Base-by-base conservation (phyloP, 192 early-diverging fungal genomes). In the Coemansia sp. region DNA sequence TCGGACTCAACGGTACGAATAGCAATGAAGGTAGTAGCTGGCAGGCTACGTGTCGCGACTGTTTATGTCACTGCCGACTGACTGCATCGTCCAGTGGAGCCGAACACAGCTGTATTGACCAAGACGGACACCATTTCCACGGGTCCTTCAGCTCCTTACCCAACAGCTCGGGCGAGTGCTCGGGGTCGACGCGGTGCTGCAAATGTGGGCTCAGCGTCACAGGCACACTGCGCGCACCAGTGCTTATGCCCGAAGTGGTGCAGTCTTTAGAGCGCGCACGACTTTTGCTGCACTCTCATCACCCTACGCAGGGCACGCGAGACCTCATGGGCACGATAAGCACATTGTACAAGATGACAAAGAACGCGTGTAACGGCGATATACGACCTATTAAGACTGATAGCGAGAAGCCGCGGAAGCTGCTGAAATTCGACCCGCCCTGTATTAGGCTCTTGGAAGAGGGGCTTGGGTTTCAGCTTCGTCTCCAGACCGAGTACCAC, bases 81-180 rank as follows among this genome's bases (percentile, higher is more conserved):
- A 49, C 22, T 3, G 52, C 53, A 10, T 34, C 65, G 2, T 27
- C 34, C 7, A 38, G 36, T 8, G 58, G 36, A 11, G 38, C 57
- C 11, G 40, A 61, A 6, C 64, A 67, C 62, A 43, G 27, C 20
- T 83, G 81, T 38, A 38, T 76, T 0, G 81, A 83, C 68, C 60
- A 44, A 8, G 49, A 50, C 7, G 76, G 81, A 1, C 81, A 83
- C 68, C 81, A 83, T 46, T 68, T 79, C 40, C 81, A 83, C 68
- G 43, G 68, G 22, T 38, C 53, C 9, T 39, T 78, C 13, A 61
- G 52, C 20, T 18, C 46, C 0, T 36, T 18, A 36, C 24, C 40
- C 36, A 67, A 72, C n/a, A 58, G 12, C 43, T 29, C 16, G 65
- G 64, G 5, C 36, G 38, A 58, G 13, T 40, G 50, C 40, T 69